Evolutionary conservation across 2,329 filamentous ascomycete genomes (phyloP), one percentile per base, ranked within the genome.

Genomic region (Paecilomyces fulvus): DNA sequence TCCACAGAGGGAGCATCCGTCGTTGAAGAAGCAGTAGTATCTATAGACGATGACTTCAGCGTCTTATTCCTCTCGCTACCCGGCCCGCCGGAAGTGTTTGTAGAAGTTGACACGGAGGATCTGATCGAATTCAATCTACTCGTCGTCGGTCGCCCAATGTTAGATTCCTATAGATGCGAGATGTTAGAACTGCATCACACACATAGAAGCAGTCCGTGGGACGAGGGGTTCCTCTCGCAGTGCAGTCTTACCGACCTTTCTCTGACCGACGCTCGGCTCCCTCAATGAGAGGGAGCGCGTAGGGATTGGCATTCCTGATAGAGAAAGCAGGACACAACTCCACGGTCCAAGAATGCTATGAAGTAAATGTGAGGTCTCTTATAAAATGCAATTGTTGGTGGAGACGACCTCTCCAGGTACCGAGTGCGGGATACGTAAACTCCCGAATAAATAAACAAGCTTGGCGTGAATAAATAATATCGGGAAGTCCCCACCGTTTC

Each of bases 221-320:
- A 28, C 25, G 25, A n/a, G 25, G 25, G 7, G 25, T 7, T 28
- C 4, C 25, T 28, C 2, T 28, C 25, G 25, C 28, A 46, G 17
- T 46, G n/a, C n/a, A n/a, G n/a, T 11, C 43, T 50, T 33, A 64
- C 65, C 66, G 48, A 66, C 69, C 59, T 68, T 64, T 59, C 67
- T 65, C 53, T 53, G 58, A 57, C 17, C 52, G 12, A 50, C 49
- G 58, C 65, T 66, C 48, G 69, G 66, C 31, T 72, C 71, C 37
- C 70, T 69, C 50, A 70, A 60, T 20, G 70, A 72, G 52, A 61
- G 56, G 12, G 70, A 71, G 23, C 71, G 70, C 30, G 70, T 73
- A 17, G 72, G 72, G 48, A 74, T 73, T 50, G 72, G 70, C 72
- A 75, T 74, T 53, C n/a, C 64, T 30, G 43, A 48, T 28, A 49